A percentile compares a stretch with the other conserved stretches of the same genome.
These are phyloP conservation scores for Fusarium stilboides DNA, from an alignment of 2,329 filamentous ascomycete genomes.

Conservation along the genomic window DNA sequence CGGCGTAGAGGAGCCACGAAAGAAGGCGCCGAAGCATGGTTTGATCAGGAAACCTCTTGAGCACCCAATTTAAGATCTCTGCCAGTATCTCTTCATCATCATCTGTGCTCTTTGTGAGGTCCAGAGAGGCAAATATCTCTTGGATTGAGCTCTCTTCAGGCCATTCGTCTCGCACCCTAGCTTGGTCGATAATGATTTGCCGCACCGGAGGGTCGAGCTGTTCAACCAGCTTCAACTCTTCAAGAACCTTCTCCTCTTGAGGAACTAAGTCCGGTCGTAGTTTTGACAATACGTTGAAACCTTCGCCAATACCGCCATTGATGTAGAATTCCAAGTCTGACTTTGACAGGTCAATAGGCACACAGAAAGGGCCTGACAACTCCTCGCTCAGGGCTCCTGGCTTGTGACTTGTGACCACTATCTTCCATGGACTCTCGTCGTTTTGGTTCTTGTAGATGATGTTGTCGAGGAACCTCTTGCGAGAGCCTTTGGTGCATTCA, in stretches of 20 bases:
- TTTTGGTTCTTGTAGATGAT: neutral
- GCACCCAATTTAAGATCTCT: neutral
- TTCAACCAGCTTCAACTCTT: neutral
- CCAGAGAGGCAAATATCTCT: neutral
- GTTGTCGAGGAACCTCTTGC: conserved; percentile 1
- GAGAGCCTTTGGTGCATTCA: neutral
- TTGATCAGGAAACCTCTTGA: neutral
- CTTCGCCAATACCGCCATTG: neutral
- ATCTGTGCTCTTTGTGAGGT: neutral
- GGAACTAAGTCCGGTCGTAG: neutral
- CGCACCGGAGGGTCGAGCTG: neutral
- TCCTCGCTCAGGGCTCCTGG: neutral
- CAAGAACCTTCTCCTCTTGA: fast-evolving
- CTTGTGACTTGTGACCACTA: neutral
- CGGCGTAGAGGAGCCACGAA: conserved; percentile 12
- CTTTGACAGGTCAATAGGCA: neutral
- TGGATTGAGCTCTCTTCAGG: neutral
- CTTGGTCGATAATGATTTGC: neutral
- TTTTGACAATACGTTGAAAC: neutral
- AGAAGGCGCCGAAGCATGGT: neutral
- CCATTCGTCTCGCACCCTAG: neutral
- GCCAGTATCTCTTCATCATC: neutral
- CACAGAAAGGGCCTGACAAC: neutral
- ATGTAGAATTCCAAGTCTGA: fast-evolving
- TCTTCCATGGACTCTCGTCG: neutral